Evolutionary conservation across 805 yeast genomes (phyloP), one percentile per base, ranked within the genome.

Genomic region (Ogataea haglerorum): DNA sequence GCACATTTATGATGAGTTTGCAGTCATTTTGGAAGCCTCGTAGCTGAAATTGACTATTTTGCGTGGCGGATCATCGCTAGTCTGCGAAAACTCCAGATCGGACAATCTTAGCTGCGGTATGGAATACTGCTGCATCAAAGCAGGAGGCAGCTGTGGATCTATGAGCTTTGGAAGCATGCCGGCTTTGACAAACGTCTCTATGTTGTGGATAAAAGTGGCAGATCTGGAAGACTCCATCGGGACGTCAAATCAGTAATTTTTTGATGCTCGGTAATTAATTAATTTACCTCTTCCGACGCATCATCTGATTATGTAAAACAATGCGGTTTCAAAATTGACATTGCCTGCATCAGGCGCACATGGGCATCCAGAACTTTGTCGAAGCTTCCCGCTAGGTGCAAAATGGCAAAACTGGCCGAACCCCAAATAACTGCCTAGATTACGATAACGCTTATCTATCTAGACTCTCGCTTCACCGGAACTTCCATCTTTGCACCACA

Each of bases 1-100:
- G 8, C 9, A 7, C 21, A 19, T 21, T 16, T 21, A 16, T 8
- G 31, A 29, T 6, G 31, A 29, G n/a, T 29, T 29, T 6, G 31
- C 59, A 49, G 10, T 43, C 36, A 36, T 53, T 19, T 47, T 52
- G 13, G 58, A 31, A 8, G 52, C 45, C 23, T 36, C 43, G 14
- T 54, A 43, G 9, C 59, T 44, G 35, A 58, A 56, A 32, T 53
- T 54, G 22, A 52, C 45, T 9, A 54, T 40, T 4, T 17, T 29
- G 19, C 18, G 19, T 13, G 31, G 19, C n/a, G 31, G 19, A 15
- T 2, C 31, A 5, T 17, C 19, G 19, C 31, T 29, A 15, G 19
- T 8, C 17, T 16, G 31, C 18, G 19, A 29, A 7, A 21, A 16
- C 13, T 27, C 36, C n/a, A 53, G 23, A 28, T 54, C 54, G 14